Evolutionary conservation across 1,284 basidiomycete genomes (phyloP).

Genomic region (Melampsora larici-populina): DNA sequence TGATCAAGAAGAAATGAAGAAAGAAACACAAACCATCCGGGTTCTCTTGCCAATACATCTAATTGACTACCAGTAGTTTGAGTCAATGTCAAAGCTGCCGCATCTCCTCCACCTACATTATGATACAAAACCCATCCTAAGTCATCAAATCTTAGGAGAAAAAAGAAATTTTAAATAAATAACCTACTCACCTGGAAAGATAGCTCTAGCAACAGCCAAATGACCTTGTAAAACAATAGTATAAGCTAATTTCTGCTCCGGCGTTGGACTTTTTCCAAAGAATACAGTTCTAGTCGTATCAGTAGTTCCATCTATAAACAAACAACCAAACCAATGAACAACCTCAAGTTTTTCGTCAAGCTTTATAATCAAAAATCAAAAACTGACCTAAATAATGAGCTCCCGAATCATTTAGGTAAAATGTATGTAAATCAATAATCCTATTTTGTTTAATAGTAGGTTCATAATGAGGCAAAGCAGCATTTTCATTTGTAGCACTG

Average conservation of each 20-base stretch:
- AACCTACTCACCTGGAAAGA: not conserved
- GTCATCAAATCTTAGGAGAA: too few relatives aligned
- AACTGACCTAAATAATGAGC: constrained; percentile 1
- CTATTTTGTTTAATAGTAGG: not conserved
- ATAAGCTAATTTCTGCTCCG: not conserved
- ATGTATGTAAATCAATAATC: not conserved
- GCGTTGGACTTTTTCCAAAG: not conserved
- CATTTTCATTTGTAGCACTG: not conserved
- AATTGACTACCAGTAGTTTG: constrained; percentile 2
- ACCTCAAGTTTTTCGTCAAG: too few relatives aligned
- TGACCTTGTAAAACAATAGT: not conserved
- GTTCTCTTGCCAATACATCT: not conserved
- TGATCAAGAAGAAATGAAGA: too few relatives aligned
- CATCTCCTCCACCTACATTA: too few relatives aligned
- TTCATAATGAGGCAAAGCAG: constrained; percentile 1
- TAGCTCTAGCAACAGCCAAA: not conserved
- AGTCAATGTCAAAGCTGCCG: too few relatives aligned
- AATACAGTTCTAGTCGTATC: not conserved
- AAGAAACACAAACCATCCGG: not conserved
- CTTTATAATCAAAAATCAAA: not conserved
- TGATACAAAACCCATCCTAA: too few relatives aligned
- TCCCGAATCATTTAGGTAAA: constrained; percentile 5
- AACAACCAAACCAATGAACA: too few relatives aligned
- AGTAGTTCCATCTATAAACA: not conserved
- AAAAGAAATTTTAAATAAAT: too few relatives aligned